phyloP scores from a whole-genome alignment of 768 basidiomycete species.

The Boletus reticuloceps region DNA sequence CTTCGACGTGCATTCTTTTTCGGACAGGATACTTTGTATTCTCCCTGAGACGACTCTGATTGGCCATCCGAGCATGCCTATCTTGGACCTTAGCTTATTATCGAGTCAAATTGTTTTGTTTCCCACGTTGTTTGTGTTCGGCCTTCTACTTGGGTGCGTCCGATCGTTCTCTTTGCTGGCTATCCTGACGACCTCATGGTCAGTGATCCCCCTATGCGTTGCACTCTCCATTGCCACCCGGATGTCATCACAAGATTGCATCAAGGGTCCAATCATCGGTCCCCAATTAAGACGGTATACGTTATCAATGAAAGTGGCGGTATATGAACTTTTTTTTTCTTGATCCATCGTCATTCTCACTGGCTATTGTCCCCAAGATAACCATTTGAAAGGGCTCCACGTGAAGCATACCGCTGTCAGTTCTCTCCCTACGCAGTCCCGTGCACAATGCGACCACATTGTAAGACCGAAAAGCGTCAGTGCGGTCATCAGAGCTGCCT shows the following conservation, averaged over 20 bases:
- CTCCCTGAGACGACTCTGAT: neutral
- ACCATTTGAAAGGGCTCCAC: neutral
- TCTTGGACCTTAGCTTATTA: conserved; percentile 1
- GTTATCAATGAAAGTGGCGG: neutral
- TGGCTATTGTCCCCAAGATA: neutral
- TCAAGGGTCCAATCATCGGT: neutral
- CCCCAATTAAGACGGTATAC: neutral
- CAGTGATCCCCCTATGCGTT: neutral
- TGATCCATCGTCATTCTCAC: neutral
- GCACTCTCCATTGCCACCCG: neutral
- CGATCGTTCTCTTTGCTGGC: neutral
- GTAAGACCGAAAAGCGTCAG: neutral
- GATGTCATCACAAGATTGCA: neutral
- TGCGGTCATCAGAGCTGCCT: neutral
- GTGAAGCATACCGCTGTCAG: neutral
- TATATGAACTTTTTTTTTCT: neutral
- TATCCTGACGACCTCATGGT: conserved; percentile 1
- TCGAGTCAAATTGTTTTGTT: neutral
- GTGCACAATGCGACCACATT: neutral
- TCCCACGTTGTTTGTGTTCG: neutral
- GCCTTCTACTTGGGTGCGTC: neutral
- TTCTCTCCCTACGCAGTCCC: neutral
- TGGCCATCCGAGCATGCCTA: neutral
- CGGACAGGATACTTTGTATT: neutral
- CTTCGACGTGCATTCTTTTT: neutral